A percentile compares a stretch with the other conserved stretches of the same genome.
These are phyloP conservation scores for Saccharomyces hybrid DNA, from an alignment of 1,139 yeast species.

Conservation along the genomic window DNA sequence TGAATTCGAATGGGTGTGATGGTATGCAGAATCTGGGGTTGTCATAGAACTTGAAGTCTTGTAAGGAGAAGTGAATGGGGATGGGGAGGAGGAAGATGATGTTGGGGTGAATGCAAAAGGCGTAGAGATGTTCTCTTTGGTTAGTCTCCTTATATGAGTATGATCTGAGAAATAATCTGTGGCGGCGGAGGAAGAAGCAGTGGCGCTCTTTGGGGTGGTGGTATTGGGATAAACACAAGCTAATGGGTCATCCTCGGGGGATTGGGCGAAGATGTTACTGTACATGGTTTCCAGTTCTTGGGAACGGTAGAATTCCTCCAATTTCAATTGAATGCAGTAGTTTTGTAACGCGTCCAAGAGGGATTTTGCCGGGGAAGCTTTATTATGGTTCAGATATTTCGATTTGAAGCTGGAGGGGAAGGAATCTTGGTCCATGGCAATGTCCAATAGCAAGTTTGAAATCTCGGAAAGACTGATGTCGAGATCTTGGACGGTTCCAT, in stretches of 20 bases:
- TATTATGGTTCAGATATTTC: conserved; percentile 16
- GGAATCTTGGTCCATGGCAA: conserved; percentile 11
- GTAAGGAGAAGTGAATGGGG: conserved; percentile 13
- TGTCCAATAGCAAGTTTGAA: conserved; percentile 14
- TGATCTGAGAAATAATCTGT: background rate
- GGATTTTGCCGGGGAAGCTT: conserved; percentile 5
- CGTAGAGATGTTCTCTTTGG: conserved; percentile 6
- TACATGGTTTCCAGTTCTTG: conserved; percentile 10
- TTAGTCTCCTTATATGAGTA: background rate
- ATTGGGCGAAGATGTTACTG: background rate
- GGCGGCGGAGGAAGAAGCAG: background rate
- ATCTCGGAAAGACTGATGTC: conserved; percentile 11
- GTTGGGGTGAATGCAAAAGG: conserved; percentile 4
- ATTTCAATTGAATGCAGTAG: conserved; percentile 17
- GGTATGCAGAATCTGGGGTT: conserved; percentile 2
- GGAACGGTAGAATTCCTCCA: conserved; percentile 18
- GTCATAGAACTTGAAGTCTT: background rate
- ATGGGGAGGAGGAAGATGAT: conserved; percentile 13
- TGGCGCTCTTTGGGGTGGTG: background rate
- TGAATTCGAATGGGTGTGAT: background rate
- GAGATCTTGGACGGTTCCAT: conserved; percentile 5
- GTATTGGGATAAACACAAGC: conserved; percentile 2
- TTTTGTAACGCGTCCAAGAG: conserved; percentile 12
- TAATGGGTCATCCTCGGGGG: conserved; percentile 3
- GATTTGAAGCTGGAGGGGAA: conserved; percentile 29